These are phyloP conservation scores for Backusella circina DNA, from an alignment of 192 early-diverging fungal genomes.

Conservation along the genomic window DNA sequence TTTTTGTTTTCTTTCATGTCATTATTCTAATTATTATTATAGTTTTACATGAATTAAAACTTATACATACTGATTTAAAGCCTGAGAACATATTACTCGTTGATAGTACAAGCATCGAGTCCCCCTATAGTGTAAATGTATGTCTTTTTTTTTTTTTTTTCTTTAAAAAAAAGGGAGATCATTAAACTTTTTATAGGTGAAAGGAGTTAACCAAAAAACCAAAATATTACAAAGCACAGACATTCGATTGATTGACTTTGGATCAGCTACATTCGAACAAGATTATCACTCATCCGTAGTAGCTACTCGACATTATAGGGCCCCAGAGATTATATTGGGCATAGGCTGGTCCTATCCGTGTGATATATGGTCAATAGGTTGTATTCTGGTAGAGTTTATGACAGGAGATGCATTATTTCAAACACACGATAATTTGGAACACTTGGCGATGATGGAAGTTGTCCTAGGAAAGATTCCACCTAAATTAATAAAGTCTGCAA, in stretches of 20 bases:
- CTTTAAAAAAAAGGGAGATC: too few species aligned
- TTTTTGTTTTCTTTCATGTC: not conserved
- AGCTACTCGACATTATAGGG: constrained; percentile 94
- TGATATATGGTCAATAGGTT: constrained; percentile 98
- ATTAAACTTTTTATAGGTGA: not conserved
- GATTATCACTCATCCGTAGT: constrained; percentile 94
- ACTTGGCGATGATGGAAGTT: constrained; percentile 95
- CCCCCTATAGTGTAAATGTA: not conserved
- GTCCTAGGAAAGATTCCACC: constrained; percentile 80
- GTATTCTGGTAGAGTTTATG: constrained; percentile 93
- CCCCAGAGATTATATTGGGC: constrained; percentile 93
- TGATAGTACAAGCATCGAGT: constrained; percentile 37
- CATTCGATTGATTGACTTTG: constrained; percentile 96
- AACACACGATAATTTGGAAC: constrained; percentile 97
- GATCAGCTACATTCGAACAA: constrained; percentile 90
- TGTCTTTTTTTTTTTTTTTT: too few species aligned
- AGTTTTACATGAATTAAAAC: constrained; percentile 80
- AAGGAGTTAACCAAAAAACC: not conserved
- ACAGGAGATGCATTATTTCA: constrained; percentile 97
- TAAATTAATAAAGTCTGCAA: constrained; percentile 53
- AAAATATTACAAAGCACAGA: constrained; percentile 63
- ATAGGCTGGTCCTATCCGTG: constrained; percentile 96
- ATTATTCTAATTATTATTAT: not conserved
- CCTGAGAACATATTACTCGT: constrained; percentile 92
- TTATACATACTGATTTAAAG: constrained; percentile 98